Percentiles rank a stretch among this genome's conserved stretches.
Evolutionary conservation across 805 yeast species (phyloP).

Genomic region (Barnettozyma californica): DNA sequence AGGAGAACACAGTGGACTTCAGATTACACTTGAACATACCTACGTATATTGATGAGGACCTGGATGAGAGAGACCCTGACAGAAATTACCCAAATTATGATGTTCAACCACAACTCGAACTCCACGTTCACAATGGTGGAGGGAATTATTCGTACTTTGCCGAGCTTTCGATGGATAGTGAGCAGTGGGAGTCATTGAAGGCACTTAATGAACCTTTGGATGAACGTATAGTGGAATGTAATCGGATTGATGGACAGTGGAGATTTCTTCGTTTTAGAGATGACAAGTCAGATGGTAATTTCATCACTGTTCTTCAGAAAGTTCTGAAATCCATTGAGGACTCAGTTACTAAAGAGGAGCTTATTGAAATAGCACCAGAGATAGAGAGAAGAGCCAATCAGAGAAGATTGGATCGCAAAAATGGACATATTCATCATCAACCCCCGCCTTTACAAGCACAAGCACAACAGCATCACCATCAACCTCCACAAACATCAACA

Average conservation of each 20-base stretch:
- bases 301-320: slow-evolving; percentile 71
- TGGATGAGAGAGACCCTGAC: slow-evolving; percentile 57
- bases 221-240: slow-evolving; percentile 84
- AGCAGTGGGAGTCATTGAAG: slow-evolving; percentile 79
- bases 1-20: slow-evolving; percentile 91
- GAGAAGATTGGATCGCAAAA: slow-evolving; percentile 36
- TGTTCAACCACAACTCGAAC: slow-evolving; percentile 60
- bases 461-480: slow-evolving; percentile 1
- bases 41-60: slow-evolving; percentile 52
- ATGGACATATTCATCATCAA: not conserved
- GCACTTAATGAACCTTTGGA: slow-evolving; percentile 72
- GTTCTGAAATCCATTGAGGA: slow-evolving; percentile 82
- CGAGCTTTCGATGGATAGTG: slow-evolving; percentile 54
- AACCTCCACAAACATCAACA: not conserved
- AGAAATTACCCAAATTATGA: slow-evolving; percentile 79
- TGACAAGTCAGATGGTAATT: slow-evolving; percentile 88
- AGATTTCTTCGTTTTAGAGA: slow-evolving; percentile 83
- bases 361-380: slow-evolving; percentile 48
- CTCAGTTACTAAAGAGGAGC: slow-evolving; percentile 75
- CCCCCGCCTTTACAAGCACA: too few species aligned
- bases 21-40: slow-evolving; percentile 61
- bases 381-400: slow-evolving; percentile 60
- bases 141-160: slow-evolving; percentile 60
- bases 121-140: slow-evolving; percentile 75
- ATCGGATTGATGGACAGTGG: slow-evolving; percentile 69